Evolutionary conservation across 495 filamentous ascomycete genomes (phyloP).

Genomic region (Hyaloscypha finlandica): DNA sequence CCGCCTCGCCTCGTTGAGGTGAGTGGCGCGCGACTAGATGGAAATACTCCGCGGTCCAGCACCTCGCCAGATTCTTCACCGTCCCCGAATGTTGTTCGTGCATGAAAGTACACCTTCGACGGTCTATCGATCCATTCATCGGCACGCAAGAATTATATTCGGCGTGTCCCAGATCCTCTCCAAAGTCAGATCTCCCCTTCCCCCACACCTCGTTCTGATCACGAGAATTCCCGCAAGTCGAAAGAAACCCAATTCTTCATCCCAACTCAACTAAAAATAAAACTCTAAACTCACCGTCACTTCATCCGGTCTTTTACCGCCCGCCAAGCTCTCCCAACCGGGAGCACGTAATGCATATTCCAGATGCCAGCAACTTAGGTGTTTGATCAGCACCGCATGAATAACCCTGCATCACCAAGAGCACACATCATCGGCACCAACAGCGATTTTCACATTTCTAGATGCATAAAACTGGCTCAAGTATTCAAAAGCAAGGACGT

Average conservation of each 20-base stretch:
- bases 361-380: not conserved
- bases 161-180: not conserved
- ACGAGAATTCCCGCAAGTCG: not conserved
- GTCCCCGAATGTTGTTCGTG: not conserved
- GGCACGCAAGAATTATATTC: not conserved
- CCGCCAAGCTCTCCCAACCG: not conserved
- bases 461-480: not conserved
- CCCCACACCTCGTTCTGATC: not conserved
- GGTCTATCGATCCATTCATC: not conserved
- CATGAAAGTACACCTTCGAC: not conserved
- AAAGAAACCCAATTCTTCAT: not conserved
- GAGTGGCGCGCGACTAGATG: not conserved
- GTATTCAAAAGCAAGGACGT: not conserved
- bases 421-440: not conserved
- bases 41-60: not conserved
- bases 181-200: not conserved
- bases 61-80: not conserved
- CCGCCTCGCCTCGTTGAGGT: not conserved
- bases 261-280: not conserved
- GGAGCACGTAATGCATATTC: conserved; percentile 10
- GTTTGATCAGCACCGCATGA: conserved; percentile 7
- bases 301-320: not conserved
- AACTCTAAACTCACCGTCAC: not conserved
- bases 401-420: conserved; percentile 4
- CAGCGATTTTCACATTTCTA: not conserved